A percentile compares a stretch with the other conserved stretches of the same genome.
Evolutionary conservation across 352 stramenopile genomes (phyloP).

Genomic region (Globisporangium parvum): DNA sequence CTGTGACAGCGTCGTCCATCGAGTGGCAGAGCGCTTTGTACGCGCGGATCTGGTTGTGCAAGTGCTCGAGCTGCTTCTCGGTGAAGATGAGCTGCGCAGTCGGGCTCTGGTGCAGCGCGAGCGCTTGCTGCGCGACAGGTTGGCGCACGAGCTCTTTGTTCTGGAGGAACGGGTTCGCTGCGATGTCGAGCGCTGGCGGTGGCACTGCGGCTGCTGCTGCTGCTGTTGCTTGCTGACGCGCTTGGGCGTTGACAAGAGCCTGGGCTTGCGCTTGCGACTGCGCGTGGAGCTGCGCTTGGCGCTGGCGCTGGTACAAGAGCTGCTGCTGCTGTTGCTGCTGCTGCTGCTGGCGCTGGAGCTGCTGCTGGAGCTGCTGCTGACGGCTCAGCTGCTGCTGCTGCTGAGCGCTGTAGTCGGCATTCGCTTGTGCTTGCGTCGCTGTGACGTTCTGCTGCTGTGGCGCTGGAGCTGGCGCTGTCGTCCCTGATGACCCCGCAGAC

Average conservation of each 20-base stretch:
- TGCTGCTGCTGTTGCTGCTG: slow-evolving; percentile 12
- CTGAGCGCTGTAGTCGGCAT: background rate
- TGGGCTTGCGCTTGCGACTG: slow-evolving; percentile 24
- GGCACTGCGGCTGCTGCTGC: background rate
- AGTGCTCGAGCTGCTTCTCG: slow-evolving; percentile 79
- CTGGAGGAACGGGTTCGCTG: slow-evolving; percentile 57
- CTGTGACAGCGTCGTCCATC: slow-evolving; percentile 61
- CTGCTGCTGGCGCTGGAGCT: slow-evolving; percentile 1
- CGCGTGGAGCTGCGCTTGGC: slow-evolving; percentile 24
- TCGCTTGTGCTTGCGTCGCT: background rate
- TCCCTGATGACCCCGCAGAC: background rate
- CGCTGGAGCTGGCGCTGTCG: background rate
- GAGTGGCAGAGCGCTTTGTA: slow-evolving; percentile 81
- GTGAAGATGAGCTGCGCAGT: slow-evolving; percentile 56
- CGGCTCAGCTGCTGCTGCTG: background rate
- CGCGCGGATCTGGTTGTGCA: slow-evolving; percentile 82
- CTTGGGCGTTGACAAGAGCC: no score
- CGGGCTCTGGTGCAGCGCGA: slow-evolving; percentile 32
- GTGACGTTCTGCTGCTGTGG: background rate
- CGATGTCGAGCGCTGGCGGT: slow-evolving; percentile 31
- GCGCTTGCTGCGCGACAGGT: slow-evolving; percentile 23
- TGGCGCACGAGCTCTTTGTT: slow-evolving; percentile 38
- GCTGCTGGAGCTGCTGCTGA: background rate
- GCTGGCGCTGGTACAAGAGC: slow-evolving; percentile 10
- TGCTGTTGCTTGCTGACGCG: no score